Base-by-base conservation (phyloP, 768 basidiomycete species). In the Tulasnella sp. region DNA sequence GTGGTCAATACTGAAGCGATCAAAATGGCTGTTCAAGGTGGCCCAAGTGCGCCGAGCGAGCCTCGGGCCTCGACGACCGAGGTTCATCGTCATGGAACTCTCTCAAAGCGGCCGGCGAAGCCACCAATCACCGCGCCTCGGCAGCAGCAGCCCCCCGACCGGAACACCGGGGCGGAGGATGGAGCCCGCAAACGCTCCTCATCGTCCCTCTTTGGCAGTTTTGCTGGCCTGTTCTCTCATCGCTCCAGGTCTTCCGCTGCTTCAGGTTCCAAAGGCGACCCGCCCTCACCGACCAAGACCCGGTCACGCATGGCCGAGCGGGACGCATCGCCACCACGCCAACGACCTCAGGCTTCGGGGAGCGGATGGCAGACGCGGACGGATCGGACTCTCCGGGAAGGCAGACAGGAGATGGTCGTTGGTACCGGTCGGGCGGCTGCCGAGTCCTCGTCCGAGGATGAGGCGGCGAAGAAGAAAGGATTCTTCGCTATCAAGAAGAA, bases 161-260 rank as follows among this genome's bases (percentile, higher is more conserved):
- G 35, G 13, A 23, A 29, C 67, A 69, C 4, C 67, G 70, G 70
- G 23, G n/a, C 20, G 40, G 39, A 67, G 11, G 55, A 57, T 29
- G 29, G 44, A 2, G 1, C 70, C 82, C 79, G 71, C 80, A 74
- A 79, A 78, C 80, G 72, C 73, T 32, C 2, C 77, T 84, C n/a
- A 85, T 90, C 77, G 84, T 86, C 70, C 35, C 70, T 71, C 77
- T 85, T 89, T 46, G 87, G 87, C 39, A 87, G 87, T 55, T 80
- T 89, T 72, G 85, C 84, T 11, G 86, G 86, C 11, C 82, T 89
- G 20, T 89, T 90, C 70, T 37, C 70, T 71, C 70, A 71, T 11
- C 32, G 40, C 5, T 71, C 70, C 3, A 71, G 3, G 20, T 37
- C 70, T 1, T 71, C 70, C 1, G 32, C 70, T 3, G 29, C 70